A percentile compares a stretch with the other conserved stretches of the same genome.
Conservation (phyloP, 495 filamentous ascomycete genomes). For the Penicillium bovifimosum region DNA sequence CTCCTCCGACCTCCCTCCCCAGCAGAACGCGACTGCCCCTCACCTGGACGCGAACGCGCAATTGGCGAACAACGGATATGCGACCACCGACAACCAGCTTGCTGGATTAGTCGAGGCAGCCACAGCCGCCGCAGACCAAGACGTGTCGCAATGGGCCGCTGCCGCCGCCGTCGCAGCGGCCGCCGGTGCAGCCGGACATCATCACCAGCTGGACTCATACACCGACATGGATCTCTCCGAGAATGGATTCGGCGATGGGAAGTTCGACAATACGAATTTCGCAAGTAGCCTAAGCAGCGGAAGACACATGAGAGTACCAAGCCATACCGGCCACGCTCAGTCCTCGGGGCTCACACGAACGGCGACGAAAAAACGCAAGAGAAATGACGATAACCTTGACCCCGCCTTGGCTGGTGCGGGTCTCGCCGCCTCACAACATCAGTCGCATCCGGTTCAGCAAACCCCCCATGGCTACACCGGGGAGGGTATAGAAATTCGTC, state of each 20-base stretch:
- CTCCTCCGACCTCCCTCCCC: conserved; percentile 23
- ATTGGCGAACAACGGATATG: conserved; percentile 29
- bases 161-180: conserved; percentile 34
- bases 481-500: conserved; percentile 34
- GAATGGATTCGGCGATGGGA: conserved; percentile 36
- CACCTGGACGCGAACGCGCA: conserved; percentile 34
- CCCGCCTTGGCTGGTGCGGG: conserved; percentile 35
- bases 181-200: conserved; percentile 34
- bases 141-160: conserved; percentile 40
- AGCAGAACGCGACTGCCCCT: conserved; percentile 22
- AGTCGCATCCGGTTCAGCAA: conserved; percentile 28
- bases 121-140: conserved; percentile 48
- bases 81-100: conserved; percentile 45
- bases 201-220: conserved; percentile 39
- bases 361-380: conserved; percentile 41
- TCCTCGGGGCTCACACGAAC: conserved; percentile 59
- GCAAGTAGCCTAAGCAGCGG: conserved; percentile 22
- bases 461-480: conserved; percentile 29
- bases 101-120: conserved; percentile 50
- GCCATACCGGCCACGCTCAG: conserved; percentile 64
- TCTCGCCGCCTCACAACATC: conserved; percentile 22
- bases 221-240: conserved; percentile 40
- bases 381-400: conserved; percentile 41
- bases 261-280: conserved; percentile 36
- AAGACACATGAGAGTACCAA: conserved; percentile 27